A percentile compares a stretch with the other conserved stretches of the same genome.
Evolutionary conservation across 2,329 filamentous ascomycete genomes (phyloP).

Genomic region (Neopestalotiopsis sp.): DNA sequence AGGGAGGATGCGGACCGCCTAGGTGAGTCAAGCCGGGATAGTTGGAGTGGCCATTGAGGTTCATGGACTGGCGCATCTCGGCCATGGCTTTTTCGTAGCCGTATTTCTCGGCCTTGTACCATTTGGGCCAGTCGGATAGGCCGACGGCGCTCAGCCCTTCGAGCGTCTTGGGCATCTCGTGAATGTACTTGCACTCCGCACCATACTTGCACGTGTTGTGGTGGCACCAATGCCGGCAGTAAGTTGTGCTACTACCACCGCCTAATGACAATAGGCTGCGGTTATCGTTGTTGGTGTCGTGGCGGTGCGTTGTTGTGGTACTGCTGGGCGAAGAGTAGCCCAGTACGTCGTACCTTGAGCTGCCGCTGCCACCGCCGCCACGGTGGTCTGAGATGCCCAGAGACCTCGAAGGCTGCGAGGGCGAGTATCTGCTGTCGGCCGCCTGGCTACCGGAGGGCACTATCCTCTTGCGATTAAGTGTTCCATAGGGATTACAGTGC

Average conservation of each 20-base stretch:
- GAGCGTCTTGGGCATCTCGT: constrained; percentile 52
- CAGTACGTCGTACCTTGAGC: neutral
- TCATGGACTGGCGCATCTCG: constrained; percentile 3
- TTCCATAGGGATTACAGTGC: neutral
- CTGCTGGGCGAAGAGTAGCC: neutral
- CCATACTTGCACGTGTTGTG: constrained; percentile 54
- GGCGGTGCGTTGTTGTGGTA: constrained; percentile 3
- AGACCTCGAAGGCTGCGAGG: neutral
- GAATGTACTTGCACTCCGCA: constrained; percentile 47
- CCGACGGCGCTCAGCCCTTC: constrained; percentile 48
- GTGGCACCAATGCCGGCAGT: constrained; percentile 56
- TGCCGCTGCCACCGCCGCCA: neutral
- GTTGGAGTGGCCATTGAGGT: neutral
- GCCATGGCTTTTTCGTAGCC: neutral
- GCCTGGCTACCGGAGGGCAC: neutral
- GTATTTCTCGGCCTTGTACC: constrained; percentile 40
- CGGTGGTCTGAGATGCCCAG: neutral
- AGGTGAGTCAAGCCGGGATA: neutral
- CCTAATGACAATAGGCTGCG: neutral
- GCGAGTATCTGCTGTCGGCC: neutral
- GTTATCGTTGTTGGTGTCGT: constrained; percentile 15
- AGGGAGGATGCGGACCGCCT: neutral
- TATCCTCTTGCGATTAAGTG: neutral
- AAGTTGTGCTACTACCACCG: constrained; percentile 19
- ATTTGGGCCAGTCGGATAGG: constrained; percentile 46